A percentile compares a stretch with the other conserved stretches of the same genome.
phyloP scores from a whole-genome alignment of 2,329 filamentous ascomycete species.

The Calonectria leucothoes region DNA sequence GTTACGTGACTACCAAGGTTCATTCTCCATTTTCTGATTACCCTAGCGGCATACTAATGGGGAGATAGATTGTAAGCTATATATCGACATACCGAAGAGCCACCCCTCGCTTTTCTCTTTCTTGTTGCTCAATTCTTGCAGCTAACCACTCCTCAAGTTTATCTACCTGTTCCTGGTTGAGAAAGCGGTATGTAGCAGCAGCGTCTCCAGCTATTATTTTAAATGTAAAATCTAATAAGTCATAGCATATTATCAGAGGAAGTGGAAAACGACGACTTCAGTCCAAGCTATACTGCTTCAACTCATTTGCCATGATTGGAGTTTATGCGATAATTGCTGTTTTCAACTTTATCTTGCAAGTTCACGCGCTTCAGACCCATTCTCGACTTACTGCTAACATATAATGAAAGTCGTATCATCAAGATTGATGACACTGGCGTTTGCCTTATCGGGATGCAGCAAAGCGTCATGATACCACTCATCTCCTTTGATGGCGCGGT shows the following conservation, averaged over 20 bases:
- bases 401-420: neutral
- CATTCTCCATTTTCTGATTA: constrained; percentile 23
- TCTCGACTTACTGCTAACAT: neutral
- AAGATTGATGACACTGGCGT: neutral
- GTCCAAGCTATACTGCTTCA: constrained; percentile 6
- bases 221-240: too few species aligned
- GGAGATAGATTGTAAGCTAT: constrained; percentile 19
- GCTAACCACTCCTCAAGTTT: neutral
- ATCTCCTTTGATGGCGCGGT: neutral
- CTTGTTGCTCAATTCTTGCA: too few species aligned
- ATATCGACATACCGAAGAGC: too few species aligned
- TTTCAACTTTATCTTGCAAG: constrained; percentile 12
- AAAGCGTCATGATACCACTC: neutral
- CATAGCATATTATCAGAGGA: neutral
- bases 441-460: constrained; percentile 11
- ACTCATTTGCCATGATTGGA: constrained; percentile 1
- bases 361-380: neutral
- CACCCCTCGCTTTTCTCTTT: too few species aligned
- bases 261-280: neutral
- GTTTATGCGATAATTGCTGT: neutral
- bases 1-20: constrained; percentile 73
- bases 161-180: constrained; percentile 13
- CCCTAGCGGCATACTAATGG: too few species aligned
- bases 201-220: too few species aligned
- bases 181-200: constrained; percentile 5